A percentile compares a stretch with the other conserved stretches of the same genome.
These are phyloP conservation scores for Oryza officinalis DNA, from an alignment of 176 grass and related monocot genomes.

Conservation along the genomic window DNA sequence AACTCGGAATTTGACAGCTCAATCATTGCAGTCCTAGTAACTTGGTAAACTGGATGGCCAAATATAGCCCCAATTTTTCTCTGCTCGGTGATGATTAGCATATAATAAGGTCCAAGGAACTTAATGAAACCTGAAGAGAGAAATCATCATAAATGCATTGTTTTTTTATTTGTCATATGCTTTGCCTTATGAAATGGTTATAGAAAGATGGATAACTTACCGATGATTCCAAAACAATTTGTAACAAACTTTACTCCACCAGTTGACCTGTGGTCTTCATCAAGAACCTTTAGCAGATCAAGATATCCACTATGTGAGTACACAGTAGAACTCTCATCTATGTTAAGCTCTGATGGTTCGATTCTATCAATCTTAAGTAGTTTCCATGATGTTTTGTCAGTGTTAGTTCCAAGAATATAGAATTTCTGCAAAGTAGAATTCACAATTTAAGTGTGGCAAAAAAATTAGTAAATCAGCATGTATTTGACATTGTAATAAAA, in stretches of 20 bases:
- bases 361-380: constrained; percentile 90
- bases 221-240: constrained; percentile 85
- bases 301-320: constrained; percentile 64
- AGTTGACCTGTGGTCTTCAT: constrained; percentile 71
- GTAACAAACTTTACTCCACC: constrained; percentile 95
- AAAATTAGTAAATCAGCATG: background rate
- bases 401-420: constrained; percentile 85
- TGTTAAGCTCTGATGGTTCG: constrained; percentile 73
- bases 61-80: constrained; percentile 78
- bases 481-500: background rate
- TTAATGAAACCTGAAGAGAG: constrained; percentile 77
- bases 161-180: background rate
- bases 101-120: constrained; percentile 97
- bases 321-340: constrained; percentile 61
- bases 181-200: constrained; percentile 8
- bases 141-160: constrained; percentile 2
- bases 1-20: constrained; percentile 53
- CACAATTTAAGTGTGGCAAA: constrained; percentile 20
- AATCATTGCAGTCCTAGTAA: constrained; percentile 74
- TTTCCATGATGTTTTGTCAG: constrained; percentile 69
- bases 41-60: constrained; percentile 79
- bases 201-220: constrained; percentile 42
- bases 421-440: constrained; percentile 65
- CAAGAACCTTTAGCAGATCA: constrained; percentile 63
- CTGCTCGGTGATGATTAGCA: constrained; percentile 91